Evolutionary conservation across 2,329 filamentous ascomycete species (phyloP), one percentile per base, ranked within the genome.

Genomic region (Biscogniauxia sp.): DNA sequence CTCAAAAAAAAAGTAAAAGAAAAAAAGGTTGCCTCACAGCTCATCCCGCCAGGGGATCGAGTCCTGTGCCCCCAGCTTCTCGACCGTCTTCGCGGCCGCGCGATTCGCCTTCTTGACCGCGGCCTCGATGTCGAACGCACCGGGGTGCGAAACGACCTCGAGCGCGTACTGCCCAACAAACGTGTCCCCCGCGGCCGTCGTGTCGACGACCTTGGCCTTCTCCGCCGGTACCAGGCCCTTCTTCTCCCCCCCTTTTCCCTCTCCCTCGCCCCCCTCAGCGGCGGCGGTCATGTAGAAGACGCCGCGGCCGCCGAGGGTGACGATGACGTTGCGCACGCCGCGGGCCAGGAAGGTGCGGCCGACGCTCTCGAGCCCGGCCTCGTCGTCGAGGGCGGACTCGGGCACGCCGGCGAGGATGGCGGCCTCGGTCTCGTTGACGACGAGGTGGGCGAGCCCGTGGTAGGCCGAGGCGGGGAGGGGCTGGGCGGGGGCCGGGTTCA

Each of bases 381-480:
- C 73, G 15, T 72, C 71, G 26, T 84, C 81, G 56, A 87, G 78
- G 23, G 81, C 80, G 0, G 73, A 75, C 66, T 84, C 81, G 7
- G 74, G 68, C 58, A 79, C 79, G 1, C 84, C 86, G 0, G 85
- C 87, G 58, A 96, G 82, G 55, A 93, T 84, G 8, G 88, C 84
- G 1, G 93, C 91, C 78, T 97, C 93, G 1, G 89, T 95, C 79
- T 97, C 93, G 72, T 98, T 97, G 69, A 97, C 85, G 55, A 97
- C 85, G 51, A 97, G 80, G 69, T 96, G 92, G 51, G 87, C 86
- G 32, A 97, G 82, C 0, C 84, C 85, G 6, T 74, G 68, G 72
- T 90, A 95, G 8, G 86, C 87, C 26, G 85, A 81, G 0, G 80
- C 79, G 0, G 91, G 92, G 3, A 97, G 76, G 8, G 78, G 75